Conservation (phyloP, 2,329 filamentous ascomycete genomes). For the Penicillium sp. region DNA sequence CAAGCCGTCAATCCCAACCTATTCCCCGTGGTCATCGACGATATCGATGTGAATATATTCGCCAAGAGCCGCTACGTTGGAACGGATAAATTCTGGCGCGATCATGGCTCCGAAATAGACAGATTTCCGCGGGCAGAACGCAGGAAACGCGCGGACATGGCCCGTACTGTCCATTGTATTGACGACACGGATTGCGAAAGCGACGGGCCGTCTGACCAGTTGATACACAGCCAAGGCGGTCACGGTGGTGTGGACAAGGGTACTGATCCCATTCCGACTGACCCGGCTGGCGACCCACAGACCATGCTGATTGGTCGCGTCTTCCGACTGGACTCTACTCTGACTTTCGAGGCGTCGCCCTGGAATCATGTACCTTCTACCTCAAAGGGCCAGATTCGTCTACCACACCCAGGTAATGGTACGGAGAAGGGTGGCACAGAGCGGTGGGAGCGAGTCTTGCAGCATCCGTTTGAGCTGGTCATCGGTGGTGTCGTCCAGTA, state of each 20-base stretch:
- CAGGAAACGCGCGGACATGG: conserved; percentile 38
- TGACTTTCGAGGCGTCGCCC: conserved; percentile 88
- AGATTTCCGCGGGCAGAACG: conserved; percentile 39
- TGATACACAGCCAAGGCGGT: conserved; percentile 23
- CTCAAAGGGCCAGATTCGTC: conserved; percentile 81
- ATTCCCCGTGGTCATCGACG: conserved; percentile 81
- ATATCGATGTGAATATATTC: conserved; percentile 90
- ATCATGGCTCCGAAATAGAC: conserved; percentile 33
- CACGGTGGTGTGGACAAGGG: conserved; percentile 55
- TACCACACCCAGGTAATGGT: conserved; percentile 82
- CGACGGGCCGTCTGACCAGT: conserved; percentile 20
- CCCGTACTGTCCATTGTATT: conserved; percentile 34
- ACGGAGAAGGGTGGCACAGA: conserved; percentile 81
- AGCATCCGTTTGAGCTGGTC: conserved; percentile 92
- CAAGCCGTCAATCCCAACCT: conserved; percentile 91
- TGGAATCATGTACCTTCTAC: conserved; percentile 74
- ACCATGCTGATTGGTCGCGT: conserved; percentile 94
- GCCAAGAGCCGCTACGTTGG: conserved; percentile 90
- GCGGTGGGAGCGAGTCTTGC: conserved; percentile 87
- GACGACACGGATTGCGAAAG: conserved; percentile 27
- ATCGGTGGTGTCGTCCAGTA: conserved; percentile 92
- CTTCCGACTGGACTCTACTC: conserved; percentile 80
- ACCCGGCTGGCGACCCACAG: conserved; percentile 64
- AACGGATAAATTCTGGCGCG: conserved; percentile 52
- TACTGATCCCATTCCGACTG: conserved; percentile 66